Evolutionary conservation across 805 yeast species (phyloP), one percentile per base, ranked within the genome.

Genomic region (Teunomyces gatunensis): DNA sequence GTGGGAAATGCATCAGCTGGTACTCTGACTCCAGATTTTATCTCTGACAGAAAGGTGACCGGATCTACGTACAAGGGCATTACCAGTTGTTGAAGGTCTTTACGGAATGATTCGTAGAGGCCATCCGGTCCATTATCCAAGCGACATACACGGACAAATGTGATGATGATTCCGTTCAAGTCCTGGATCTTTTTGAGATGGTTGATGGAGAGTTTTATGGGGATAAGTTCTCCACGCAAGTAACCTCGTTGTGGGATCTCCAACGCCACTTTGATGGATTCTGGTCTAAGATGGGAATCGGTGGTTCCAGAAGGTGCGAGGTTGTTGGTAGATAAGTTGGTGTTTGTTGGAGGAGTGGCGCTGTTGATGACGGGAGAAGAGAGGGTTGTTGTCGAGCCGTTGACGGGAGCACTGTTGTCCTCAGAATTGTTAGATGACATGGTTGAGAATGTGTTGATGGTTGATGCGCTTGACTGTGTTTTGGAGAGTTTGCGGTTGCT

Each of bases 1-100:
- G 96, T 87, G 0, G 96, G 95, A 60, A 90, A 89, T 0, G 87
- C 83, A 56, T 90, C 96, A 0, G 86, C 80, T 0, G 97, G 97
- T 0, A 90, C 83, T 51, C 83, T 73, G 17, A 90, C 65, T 35
- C 80, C 77, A 0, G 91, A 80, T 28, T 79, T 79, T 7, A 85
- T 73, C 29, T 79, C 83, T 35, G 83, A 75, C 13, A 74, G 65
- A 34, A 81, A 69, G 0, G 85, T 76, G 11, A 59, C 69, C 0
- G 91, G 89, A 60, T 89, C 91, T n/a, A 89, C 80, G 53, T 81
- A 85, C 10, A 90, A 67, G 1, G 97, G 96, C 1, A 85, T 75
- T 1, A 89, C 78, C 30, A 80, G 77, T 65, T 90, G 97, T 32
- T 84, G 79, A 5, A 90, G 69, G 61, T 90, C 97, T 61, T 90